A percentile compares a stretch with the other conserved stretches of the same genome.
Conservation (phyloP, 768 basidiomycete genomes). For the Cystofilobasidium bisporidii region DNA sequence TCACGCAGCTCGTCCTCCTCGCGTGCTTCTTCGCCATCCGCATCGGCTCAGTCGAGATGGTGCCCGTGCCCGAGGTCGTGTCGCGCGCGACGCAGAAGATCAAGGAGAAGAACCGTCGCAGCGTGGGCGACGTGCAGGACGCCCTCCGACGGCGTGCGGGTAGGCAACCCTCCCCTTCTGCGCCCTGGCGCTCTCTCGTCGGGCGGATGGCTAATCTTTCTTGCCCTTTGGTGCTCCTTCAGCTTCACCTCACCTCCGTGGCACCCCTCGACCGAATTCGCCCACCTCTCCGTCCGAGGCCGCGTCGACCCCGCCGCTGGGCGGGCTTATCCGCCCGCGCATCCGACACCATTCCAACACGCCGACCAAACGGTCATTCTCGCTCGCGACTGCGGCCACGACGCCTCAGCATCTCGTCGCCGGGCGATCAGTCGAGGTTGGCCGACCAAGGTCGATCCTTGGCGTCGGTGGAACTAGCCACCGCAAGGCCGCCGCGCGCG, state of each 20-base stretch:
- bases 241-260: neutral
- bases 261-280: too few species aligned
- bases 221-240: neutral
- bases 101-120: slow-evolving; percentile 4
- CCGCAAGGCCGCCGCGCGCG: neutral
- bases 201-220: too few species aligned
- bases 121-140: slow-evolving; percentile 1
- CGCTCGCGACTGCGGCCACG: neutral
- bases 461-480: neutral
- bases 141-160: neutral
- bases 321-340: neutral
- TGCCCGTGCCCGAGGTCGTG: slow-evolving; percentile 6
- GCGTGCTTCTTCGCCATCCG: slow-evolving; percentile 15
- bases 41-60: slow-evolving; percentile 14
- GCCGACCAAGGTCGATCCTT: neutral
- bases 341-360: neutral
- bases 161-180: neutral
- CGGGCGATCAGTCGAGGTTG: neutral
- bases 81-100: neutral
- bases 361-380: slow-evolving; percentile 1
- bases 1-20: slow-evolving; percentile 9
- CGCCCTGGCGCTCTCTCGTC: too few species aligned
- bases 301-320: neutral
- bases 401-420: neutral
- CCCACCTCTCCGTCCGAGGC: neutral